Conservation (phyloP, 352 stramenopile genomes). For the Globisporangium splendens region DNA sequence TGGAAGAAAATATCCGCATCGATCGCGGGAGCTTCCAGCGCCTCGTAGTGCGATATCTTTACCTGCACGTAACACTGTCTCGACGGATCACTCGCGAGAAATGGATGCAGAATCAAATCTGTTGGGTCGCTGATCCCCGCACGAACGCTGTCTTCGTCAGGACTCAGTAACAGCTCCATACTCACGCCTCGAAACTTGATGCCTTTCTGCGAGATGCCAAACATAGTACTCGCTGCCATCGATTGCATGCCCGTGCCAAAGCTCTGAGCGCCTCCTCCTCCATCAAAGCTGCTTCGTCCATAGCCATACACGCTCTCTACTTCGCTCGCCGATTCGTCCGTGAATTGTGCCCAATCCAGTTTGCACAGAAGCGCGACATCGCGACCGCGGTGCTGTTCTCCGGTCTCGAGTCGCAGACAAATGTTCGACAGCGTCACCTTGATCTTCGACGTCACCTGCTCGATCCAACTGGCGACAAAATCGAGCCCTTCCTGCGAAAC, state of each 20-base stretch:
- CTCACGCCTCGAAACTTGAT: conserved; percentile 82
- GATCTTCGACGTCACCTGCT: conserved; percentile 89
- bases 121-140: conserved; percentile 24
- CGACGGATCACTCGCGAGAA: conserved; percentile 60
- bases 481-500: conserved; percentile 87
- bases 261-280: conserved; percentile 31
- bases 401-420: conserved; percentile 71
- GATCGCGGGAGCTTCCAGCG: conserved; percentile 59
- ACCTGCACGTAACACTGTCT: conserved; percentile 81
- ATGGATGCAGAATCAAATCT: conserved; percentile 54
- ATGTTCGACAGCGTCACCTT: conserved; percentile 88
- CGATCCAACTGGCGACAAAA: conserved; percentile 89
- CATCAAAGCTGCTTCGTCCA: conserved; percentile 35
- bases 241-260: conserved; percentile 47
- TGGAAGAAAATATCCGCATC: conserved; percentile 85
- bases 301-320: conserved; percentile 75
- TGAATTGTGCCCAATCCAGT: conserved; percentile 80
- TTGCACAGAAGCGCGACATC: conserved; percentile 72
- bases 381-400: conserved; percentile 49
- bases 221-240: conserved; percentile 77
- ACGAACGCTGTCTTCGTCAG: conserved; percentile 34
- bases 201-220: conserved; percentile 82
- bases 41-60: conserved; percentile 78
- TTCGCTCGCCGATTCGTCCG: conserved; percentile 77
- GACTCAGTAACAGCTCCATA: conserved; percentile 74